phyloP scores from a whole-genome alignment of 176 grass and related monocot genomes.

The Hsuehochloa calcarea region DNA sequence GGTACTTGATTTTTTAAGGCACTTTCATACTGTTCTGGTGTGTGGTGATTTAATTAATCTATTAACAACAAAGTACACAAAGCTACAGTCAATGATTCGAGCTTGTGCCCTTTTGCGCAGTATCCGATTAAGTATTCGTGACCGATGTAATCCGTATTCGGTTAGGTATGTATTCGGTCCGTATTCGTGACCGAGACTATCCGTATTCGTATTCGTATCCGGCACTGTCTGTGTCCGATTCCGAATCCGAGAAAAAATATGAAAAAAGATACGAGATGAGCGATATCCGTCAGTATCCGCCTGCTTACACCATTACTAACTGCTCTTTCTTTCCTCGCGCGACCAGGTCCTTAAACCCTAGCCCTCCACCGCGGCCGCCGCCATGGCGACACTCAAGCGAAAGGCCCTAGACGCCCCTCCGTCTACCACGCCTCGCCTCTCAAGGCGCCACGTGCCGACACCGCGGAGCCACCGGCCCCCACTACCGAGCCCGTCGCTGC shows the following conservation, averaged over 20 bases:
- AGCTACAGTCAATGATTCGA: not conserved
- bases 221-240: no score
- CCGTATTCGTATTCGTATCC: no score
- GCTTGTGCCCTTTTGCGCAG: not conserved
- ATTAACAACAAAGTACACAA: not conserved
- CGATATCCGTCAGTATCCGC: no score
- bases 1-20: not conserved
- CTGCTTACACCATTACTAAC: no score
- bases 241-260: no score
- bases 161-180: no score
- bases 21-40: not conserved
- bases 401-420: constrained; percentile 36
- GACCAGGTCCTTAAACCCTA: constrained; percentile 61
- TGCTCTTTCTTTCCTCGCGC: no score
- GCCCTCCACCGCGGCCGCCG: not conserved
- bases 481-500: constrained; percentile 51
- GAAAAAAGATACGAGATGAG: no score
- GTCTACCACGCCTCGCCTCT: constrained; percentile 3
- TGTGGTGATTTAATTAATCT: not conserved
- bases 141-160: no score
- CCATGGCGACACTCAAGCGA: constrained; percentile 67
- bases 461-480: not conserved
- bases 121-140: no score
- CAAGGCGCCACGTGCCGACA: constrained; percentile 29
- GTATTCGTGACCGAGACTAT: no score